A percentile compares a stretch with the other conserved stretches of the same genome.
These are phyloP conservation scores for Mortierella sp. DNA, from an alignment of 371 early-diverging fungal genomes.

Conservation along the genomic window DNA sequence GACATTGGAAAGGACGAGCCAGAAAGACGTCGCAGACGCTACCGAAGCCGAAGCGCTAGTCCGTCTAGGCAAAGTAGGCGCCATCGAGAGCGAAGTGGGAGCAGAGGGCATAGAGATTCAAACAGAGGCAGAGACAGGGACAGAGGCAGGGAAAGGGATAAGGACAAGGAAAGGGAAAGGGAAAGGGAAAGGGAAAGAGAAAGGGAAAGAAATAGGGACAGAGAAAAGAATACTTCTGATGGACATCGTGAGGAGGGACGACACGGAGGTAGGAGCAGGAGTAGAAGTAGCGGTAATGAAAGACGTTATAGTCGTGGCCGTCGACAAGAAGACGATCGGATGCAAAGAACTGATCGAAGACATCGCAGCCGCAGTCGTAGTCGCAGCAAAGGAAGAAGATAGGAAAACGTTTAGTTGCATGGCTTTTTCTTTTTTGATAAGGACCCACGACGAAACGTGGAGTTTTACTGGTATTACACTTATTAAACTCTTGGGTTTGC, in stretches of 20 bases:
- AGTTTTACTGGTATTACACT: no score
- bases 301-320: not conserved
- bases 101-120: conserved; percentile 7
- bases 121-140: not conserved
- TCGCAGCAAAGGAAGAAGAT: not conserved
- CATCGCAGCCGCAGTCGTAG: conserved; percentile 17
- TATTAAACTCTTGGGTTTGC: no score
- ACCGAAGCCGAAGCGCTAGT: conserved; percentile 16
- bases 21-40: conserved; percentile 11
- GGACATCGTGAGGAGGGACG: conserved; percentile 8
- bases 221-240: not conserved
- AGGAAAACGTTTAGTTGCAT: no score
- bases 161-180: not conserved
- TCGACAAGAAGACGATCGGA: not conserved
- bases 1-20: not conserved
- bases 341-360: not conserved
- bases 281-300: conserved; percentile 12
- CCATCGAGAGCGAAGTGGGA: not conserved
- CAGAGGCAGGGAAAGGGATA: no score
- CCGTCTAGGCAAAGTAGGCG: conserved; percentile 4
- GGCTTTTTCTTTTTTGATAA: no score
- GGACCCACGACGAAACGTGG: no score
- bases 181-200: conserved; percentile 1
- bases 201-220: not conserved
- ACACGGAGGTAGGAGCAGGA: not conserved